Evolutionary conservation across 805 yeast genomes (phyloP), one percentile per base, ranked within the genome.

Genomic region (Hanseniaspora vineae): DNA sequence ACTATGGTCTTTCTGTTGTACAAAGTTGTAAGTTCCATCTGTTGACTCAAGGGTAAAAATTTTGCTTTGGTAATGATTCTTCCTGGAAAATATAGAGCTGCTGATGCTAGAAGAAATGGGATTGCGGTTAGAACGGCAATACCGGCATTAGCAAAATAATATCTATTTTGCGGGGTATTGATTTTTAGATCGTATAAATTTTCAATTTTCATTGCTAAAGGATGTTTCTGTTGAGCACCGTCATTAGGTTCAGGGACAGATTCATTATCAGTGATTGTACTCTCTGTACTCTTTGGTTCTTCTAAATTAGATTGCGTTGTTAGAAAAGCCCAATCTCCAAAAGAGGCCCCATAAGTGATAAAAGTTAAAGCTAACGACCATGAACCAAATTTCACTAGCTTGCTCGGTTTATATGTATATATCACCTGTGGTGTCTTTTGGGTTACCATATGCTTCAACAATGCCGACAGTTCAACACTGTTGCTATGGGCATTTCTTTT

Each of bases 11-110:
- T 19, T 20, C n/a, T 19, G 6, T 40, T 40, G 31, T 40, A 40
- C 43, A 40, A 40, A 10, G 43, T 40, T 19, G 43, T 40, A 11
- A 40, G 15, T 20, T 40, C 15, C 12, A 40, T 40, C 13, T 20
- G 31, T n/a, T 48, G 46, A 5, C 39, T 39, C 43, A 43, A 48
- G 12, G 63, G 65, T 3, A 60, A 44, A 43, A 57, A 60, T 2
- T 51, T 54, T 10, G 61, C 53, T 19, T 51, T 54, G 2, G 64
- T 57, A 11, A 58, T 60, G 2, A 61, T 49, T 45, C 65, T 53
- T 12, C 65, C 56, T 10, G 58, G 57, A 1, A 54, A 42, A 39
- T 53, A 52, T 3, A 58, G 19, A 1, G 64, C 54, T 14, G 55
- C 57, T 4, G 52, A 31, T 0, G 66, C 52, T 9, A 63, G 40